Evolutionary conservation across 2,329 filamentous ascomycete species (phyloP).

Genomic region (Furcasterigmium furcatum): DNA sequence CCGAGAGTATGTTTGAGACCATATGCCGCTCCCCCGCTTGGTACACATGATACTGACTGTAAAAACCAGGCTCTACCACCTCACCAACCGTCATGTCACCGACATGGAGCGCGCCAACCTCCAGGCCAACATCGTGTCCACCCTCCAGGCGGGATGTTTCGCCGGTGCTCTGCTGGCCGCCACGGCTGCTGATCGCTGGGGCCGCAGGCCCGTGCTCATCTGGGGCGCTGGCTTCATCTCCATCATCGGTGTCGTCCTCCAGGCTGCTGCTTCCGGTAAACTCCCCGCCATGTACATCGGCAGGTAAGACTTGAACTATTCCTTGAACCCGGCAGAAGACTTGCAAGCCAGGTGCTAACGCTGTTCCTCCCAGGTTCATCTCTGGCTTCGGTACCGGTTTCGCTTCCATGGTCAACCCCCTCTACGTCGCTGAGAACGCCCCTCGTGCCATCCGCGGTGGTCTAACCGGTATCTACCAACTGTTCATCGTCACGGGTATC

Average conservation of each 20-base stretch:
- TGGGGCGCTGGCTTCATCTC: conserved; percentile 26
- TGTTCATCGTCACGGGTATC: conserved; percentile 4
- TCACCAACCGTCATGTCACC: neutral
- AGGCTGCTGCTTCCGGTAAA: conserved; percentile 7
- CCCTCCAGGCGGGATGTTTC: conserved; percentile 20
- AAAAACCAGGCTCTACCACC: neutral
- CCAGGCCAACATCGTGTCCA: conserved; percentile 13
- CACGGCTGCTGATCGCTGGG: conserved; percentile 34
- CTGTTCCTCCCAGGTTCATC: conserved; percentile 26
- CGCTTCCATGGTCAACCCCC: conserved; percentile 41
- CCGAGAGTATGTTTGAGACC: conserved; percentile 4
- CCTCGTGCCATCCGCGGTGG: conserved; percentile 47
- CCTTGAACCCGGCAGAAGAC: neutral
- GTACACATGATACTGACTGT: neutral
- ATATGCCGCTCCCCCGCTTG: no score
- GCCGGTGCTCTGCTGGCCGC: conserved; percentile 21
- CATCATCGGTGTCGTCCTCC: conserved; percentile 23
- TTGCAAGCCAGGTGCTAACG: neutral
- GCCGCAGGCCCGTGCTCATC: conserved; percentile 37
- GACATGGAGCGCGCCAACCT: conserved; percentile 13
- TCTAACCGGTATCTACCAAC: conserved; percentile 47
- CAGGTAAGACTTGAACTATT: neutral
- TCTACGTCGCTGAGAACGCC: conserved; percentile 35
- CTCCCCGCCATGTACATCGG: conserved; percentile 7
- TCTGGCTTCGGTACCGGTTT: conserved; percentile 48